These are phyloP conservation scores for Aspergillus indologenus DNA, from an alignment of 495 filamentous ascomycete species.

Conservation along the genomic window DNA sequence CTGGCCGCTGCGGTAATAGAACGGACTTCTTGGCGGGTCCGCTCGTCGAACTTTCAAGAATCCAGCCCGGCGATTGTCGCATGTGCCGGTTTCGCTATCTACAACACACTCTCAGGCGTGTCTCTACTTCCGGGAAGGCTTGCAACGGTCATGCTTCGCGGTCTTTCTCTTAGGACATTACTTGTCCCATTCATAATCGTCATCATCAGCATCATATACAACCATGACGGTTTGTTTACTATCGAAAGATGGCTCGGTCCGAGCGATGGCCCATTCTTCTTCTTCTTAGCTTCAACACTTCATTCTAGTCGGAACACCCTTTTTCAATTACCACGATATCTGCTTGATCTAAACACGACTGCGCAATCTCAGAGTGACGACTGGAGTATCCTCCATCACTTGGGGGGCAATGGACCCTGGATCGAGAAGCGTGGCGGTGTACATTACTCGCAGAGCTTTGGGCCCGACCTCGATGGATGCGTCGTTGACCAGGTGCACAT, in stretches of 20 bases:
- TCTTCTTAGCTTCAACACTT: conserved; percentile 15
- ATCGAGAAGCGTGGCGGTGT: conserved; percentile 48
- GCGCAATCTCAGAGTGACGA: neutral
- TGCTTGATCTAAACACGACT: neutral
- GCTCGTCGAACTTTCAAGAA: neutral
- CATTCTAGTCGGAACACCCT: conserved; percentile 26
- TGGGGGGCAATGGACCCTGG: conserved; percentile 61
- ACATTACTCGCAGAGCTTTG: conserved; percentile 36
- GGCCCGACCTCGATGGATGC: conserved; percentile 43
- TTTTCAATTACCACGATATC: conserved; percentile 14
- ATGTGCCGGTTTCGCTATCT: too few relatives aligned
- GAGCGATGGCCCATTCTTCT: neutral
- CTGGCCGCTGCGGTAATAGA: neutral
- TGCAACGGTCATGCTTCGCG: conserved; percentile 1
- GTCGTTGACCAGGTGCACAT: conserved; percentile 56
- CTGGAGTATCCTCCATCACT: conserved; percentile 57
- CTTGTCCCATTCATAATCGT: conserved; percentile 2
- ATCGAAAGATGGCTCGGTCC: conserved; percentile 2
- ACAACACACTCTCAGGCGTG: too few relatives aligned
- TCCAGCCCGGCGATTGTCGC: too few relatives aligned
- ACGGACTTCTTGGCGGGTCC: neutral
- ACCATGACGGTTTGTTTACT: neutral
- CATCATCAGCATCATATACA: conserved; percentile 8
- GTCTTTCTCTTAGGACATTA: neutral
- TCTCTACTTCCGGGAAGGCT: neutral